Evolutionary conservation across 2,329 filamentous ascomycete species (phyloP), one percentile per base, ranked within the genome.

Genomic region (Capronia epimyces): DNA sequence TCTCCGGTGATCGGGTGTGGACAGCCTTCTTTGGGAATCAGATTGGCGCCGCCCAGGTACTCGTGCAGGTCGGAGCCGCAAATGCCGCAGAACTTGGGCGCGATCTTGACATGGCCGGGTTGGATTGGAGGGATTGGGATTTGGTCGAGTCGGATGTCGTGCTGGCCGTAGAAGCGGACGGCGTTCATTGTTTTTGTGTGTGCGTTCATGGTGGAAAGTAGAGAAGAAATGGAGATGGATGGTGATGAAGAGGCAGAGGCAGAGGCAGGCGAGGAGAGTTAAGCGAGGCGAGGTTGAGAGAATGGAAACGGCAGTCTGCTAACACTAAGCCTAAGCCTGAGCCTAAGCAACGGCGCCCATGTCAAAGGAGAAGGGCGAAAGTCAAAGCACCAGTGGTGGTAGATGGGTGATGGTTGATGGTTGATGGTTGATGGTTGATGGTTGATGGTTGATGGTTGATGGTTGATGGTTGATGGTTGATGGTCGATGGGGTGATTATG

Each of bases 1-100:
- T 77, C 77, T 41, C 70, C 69, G 2, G 76, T 80, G 53, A 79
- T 75, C 0, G 75, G 75, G 64, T 79, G 77, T 3, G 76, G 75
- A n/a, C 68, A 72, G 1, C 70, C 60, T 22, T 53, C 36, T 24
- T 27, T 71, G 0, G 76, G 77, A 55, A 74, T 76, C 20, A 75
- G 63, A 48, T 68, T 73, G n/a, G 72, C 67, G 3, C 73, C 73
- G 47, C 70, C 71, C 13, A 74, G 63, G 53, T 73, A 75, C 56
- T 76, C 73, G 55, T 76, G 73, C n/a, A 76, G 63, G 22, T 64
- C 61, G 1, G 59, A 58, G 21, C 64, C 64, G 47, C 64, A 66
- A 44, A 66, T 65, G 27, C 64, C 63, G 47, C 60, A 62, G 47
- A 59, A 66, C 25, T 63, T 60, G 12, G 59, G 58, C 8, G 57